These are phyloP conservation scores for Thalassiosira mediterranea DNA, from an alignment of 352 stramenopile genomes.

Conservation along the genomic window DNA sequence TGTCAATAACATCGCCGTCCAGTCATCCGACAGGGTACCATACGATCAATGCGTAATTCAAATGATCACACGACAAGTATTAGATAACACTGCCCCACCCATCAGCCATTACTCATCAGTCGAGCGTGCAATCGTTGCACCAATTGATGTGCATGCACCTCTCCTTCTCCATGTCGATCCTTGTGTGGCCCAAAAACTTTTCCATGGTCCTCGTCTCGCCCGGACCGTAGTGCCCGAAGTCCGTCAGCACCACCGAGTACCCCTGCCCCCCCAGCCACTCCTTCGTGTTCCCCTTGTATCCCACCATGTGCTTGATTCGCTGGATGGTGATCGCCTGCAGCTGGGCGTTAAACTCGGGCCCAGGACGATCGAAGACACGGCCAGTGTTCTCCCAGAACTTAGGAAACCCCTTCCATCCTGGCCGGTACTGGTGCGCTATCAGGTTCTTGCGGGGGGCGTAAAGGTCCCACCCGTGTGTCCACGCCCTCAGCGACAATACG, in stretches of 20 bases:
- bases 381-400: conserved; percentile 86
- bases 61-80: too few species aligned
- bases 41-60: too few species aligned
- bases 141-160: conserved; percentile 46
- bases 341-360: conserved; percentile 71
- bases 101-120: too few species aligned
- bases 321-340: conserved; percentile 74
- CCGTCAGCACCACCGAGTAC: conserved; percentile 58
- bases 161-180: conserved; percentile 62
- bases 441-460: conserved; percentile 79
- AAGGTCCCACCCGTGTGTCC: conserved; percentile 79
- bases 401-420: conserved; percentile 76
- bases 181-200: conserved; percentile 60
- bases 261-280: conserved; percentile 56
- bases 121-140: conserved; percentile 33
- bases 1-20: too few species aligned
- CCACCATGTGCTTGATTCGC: conserved; percentile 79
- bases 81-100: too few species aligned
- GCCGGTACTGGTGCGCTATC: conserved; percentile 84
- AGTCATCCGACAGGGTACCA: too few species aligned
- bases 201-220: conserved; percentile 60
- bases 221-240: conserved; percentile 77
- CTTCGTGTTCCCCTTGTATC: conserved; percentile 70
- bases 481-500: conserved; percentile 71
- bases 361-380: conserved; percentile 57